Conservation (phyloP, 805 yeast genomes). For the Cyberlindnera mycetangii region DNA sequence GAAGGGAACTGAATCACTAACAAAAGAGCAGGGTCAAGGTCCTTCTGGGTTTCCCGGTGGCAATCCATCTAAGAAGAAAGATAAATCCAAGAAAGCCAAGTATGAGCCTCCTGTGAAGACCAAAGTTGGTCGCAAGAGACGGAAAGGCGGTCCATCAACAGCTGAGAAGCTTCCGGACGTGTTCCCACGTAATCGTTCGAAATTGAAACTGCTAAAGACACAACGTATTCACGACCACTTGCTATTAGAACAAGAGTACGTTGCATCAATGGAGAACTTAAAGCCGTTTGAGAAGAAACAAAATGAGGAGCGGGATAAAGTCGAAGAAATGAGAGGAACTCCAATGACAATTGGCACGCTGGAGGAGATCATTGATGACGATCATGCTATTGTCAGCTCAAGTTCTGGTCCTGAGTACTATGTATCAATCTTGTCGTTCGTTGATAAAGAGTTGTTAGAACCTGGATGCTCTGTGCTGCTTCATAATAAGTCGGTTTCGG, state of each 20-base stretch:
- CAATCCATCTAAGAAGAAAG: slow-evolving; percentile 47
- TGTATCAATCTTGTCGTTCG: slow-evolving; percentile 93
- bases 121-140: slow-evolving; percentile 86
- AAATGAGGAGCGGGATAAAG: slow-evolving; percentile 91
- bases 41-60: slow-evolving; percentile 52
- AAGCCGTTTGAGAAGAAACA: slow-evolving; percentile 96
- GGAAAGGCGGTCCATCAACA: slow-evolving; percentile 86
- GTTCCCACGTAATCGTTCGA: slow-evolving; percentile 90
- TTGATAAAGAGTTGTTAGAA: slow-evolving; percentile 91
- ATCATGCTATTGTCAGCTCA: slow-evolving; percentile 96
- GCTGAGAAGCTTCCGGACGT: slow-evolving; percentile 82
- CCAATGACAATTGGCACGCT: slow-evolving; percentile 96
- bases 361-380: slow-evolving; percentile 97
- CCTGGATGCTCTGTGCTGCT: slow-evolving; percentile 95
- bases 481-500: slow-evolving; percentile 92
- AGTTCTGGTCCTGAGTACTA: slow-evolving; percentile 97
- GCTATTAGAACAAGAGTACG: slow-evolving; percentile 92
- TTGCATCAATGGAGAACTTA: slow-evolving; percentile 88
- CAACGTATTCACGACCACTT: slow-evolving; percentile 97
- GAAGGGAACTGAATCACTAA: no score
- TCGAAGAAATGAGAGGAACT: slow-evolving; percentile 92
- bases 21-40: slow-evolving; percentile 45
- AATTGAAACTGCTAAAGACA: slow-evolving; percentile 82
- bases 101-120: slow-evolving; percentile 98
- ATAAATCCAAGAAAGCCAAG: slow-evolving; percentile 85